A percentile compares a stretch with the other conserved stretches of the same genome.
These are phyloP conservation scores for Phytophthora constricta DNA, from an alignment of 352 stramenopile species.

Conservation along the genomic window DNA sequence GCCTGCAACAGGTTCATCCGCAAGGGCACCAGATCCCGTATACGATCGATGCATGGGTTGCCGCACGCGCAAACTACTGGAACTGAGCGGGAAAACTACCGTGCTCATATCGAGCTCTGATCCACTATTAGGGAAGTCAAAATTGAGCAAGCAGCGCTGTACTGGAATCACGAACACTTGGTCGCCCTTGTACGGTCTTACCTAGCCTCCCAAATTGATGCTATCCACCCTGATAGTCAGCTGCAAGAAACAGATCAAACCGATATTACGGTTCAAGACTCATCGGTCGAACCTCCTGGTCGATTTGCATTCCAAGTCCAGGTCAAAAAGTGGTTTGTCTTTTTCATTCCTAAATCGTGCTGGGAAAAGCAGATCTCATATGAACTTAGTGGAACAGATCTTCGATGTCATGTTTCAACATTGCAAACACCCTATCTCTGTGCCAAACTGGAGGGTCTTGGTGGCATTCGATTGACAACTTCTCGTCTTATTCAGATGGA, in stretches of 20 bases:
- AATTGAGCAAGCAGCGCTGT: constrained; percentile 57
- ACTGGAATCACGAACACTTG: constrained; percentile 79
- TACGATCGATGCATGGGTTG: constrained; percentile 49
- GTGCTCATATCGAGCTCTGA: constrained; percentile 57
- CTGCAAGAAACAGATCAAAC: neutral
- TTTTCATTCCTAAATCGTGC: constrained; percentile 56
- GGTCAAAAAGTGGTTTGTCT: constrained; percentile 63
- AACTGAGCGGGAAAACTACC: constrained; percentile 61
- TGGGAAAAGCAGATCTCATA: constrained; percentile 51
- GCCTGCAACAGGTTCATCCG: no score
- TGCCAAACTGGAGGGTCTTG: constrained; percentile 42
- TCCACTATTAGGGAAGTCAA: constrained; percentile 64
- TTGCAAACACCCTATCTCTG: constrained; percentile 38
- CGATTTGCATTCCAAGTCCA: constrained; percentile 51
- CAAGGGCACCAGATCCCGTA: constrained; percentile 44
- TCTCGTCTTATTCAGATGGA: constrained; percentile 36
- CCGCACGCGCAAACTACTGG: constrained; percentile 60
- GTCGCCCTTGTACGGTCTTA: constrained; percentile 68
- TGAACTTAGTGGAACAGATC: constrained; percentile 42
- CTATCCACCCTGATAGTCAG: neutral
- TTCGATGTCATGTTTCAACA: constrained; percentile 54
- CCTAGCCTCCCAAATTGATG: constrained; percentile 14
- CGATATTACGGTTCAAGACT: neutral
- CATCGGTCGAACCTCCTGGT: neutral
- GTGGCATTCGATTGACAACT: constrained; percentile 50